Base-by-base conservation (phyloP, 768 basidiomycete species). In the Boletellus ananiceps region DNA sequence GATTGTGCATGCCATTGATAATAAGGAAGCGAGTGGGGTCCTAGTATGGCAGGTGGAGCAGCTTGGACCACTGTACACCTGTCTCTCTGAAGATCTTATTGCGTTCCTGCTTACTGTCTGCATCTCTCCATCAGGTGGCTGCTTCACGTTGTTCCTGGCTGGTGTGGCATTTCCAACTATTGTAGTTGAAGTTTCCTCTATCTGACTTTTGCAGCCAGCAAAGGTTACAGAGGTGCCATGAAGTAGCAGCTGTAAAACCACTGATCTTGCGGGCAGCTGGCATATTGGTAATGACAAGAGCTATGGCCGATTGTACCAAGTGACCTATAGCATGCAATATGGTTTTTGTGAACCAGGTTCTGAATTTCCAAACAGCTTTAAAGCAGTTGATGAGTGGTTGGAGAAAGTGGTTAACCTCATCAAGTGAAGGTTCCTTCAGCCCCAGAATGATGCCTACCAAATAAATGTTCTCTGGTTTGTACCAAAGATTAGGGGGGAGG, bases 381-480 rank as follows among this genome's bases (percentile, higher is more conserved):
- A 76, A 58, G 25, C 4, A 27, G 25, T 27, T 8, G 8, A 27
- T 8, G 8, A 27, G 25, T 4, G 25, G 25, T 4, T 29, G 8
- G 4, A 76, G 51, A 16, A 66, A 61, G 35, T 69, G 64, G 21
- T 75, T 71, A 7, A 72, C 52, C 38, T 74, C 47, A 0, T 59
- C 47, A 1, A 56, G 37, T 2, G 55, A 47, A 0, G 73, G 72
- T 16, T 72, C 62, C 6, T 56, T 50, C 0, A 70, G 72, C 0
- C 71, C 67, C 6, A 71, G 70, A 14, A 72, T 68, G 33, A 73
- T 48, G 0, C 65, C 69, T 0, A 60, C 65, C 0, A 72, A 47
- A 44, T 63, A 75, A 45, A 75, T 59, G 54, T 77, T 73, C 43
- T 73, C 60, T 0, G 53, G 9, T 35, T 45, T 48, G 41, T 56